Conservation (phyloP, 768 basidiomycete genomes). For the Baorangia bicolor region DNA sequence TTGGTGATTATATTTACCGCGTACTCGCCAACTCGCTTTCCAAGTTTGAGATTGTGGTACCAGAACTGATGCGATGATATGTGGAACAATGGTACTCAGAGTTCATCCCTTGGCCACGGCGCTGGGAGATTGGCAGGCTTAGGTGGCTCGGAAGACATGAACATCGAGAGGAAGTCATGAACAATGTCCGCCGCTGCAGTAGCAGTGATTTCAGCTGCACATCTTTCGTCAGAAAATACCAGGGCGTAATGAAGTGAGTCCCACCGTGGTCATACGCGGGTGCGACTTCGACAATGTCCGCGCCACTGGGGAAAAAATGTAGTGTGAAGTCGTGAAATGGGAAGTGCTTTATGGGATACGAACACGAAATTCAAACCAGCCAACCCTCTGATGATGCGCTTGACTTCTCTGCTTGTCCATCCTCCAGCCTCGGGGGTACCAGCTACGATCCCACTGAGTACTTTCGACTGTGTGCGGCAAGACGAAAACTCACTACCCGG, state of each 20-base stretch:
- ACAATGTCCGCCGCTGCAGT: slow-evolving; percentile 45
- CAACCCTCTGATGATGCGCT: slow-evolving; percentile 76
- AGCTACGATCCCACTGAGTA: slow-evolving; percentile 40
- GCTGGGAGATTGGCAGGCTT: slow-evolving; percentile 13
- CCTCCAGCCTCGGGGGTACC: slow-evolving; percentile 85
- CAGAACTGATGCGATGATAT: not conserved
- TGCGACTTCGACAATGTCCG: slow-evolving; percentile 27
- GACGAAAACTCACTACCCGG: slow-evolving; percentile 62
- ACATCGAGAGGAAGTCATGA: slow-evolving; percentile 45
- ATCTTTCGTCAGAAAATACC: slow-evolving; percentile 5
- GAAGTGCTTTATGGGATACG: not conserved
- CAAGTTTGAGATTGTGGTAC: not conserved
- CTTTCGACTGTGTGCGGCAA: not conserved
- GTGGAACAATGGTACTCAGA: slow-evolving; percentile 6
- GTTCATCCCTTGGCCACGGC: slow-evolving; percentile 18
- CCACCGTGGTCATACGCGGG: slow-evolving; percentile 29
- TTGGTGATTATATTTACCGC: not conserved
- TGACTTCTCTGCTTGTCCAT: slow-evolving; percentile 81
- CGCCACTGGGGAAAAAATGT: slow-evolving; percentile 17
- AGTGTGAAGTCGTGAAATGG: not conserved
- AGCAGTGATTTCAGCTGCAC: slow-evolving; percentile 39
- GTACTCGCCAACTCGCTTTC: not conserved
- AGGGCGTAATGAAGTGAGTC: not conserved
- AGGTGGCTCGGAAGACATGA: slow-evolving; percentile 31
- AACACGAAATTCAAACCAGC: slow-evolving; percentile 80